Conservation (phyloP, 2,329 filamentous ascomycete genomes). For the Metarhizium brunneum region DNA sequence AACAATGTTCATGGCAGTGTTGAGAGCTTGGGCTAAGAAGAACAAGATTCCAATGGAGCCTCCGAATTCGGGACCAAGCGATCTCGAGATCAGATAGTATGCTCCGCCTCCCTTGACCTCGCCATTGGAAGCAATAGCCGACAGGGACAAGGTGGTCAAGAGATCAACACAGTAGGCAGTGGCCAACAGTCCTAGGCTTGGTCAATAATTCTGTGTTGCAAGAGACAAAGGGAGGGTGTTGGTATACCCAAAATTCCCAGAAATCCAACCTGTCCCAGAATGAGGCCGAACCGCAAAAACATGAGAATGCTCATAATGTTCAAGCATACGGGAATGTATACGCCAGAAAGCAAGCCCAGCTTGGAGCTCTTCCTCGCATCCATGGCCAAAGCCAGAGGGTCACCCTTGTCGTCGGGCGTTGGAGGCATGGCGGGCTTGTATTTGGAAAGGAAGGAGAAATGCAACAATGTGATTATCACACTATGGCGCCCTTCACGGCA, state of each 20-base stretch:
- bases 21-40: constrained; percentile 82
- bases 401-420: constrained; percentile 8
- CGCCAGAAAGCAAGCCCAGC: constrained; percentile 66
- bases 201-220: constrained; percentile 1
- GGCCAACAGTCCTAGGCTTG: constrained; percentile 53
- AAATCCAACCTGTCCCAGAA: constrained; percentile 71
- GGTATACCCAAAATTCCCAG: constrained; percentile 64
- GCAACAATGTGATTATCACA: neutral
- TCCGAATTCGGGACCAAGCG: constrained; percentile 78
- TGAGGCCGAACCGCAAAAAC: constrained; percentile 82
- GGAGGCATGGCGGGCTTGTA: constrained; percentile 5
- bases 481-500: neutral
- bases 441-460: neutral
- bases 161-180: constrained; percentile 73
- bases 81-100: constrained; percentile 82
- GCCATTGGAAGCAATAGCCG: constrained; percentile 82
- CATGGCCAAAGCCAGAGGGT: constrained; percentile 14
- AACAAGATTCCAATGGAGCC: constrained; percentile 83
- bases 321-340: constrained; percentile 81
- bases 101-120: constrained; percentile 81
- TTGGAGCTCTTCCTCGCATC: constrained; percentile 43
- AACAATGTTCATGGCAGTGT: constrained; percentile 79
- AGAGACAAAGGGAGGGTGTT: constrained; percentile 13
- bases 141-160: constrained; percentile 78
- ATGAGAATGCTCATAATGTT: constrained; percentile 88